A percentile compares a stretch with the other conserved stretches of the same genome.
phyloP scores from a whole-genome alignment of 75 land plant genomes.

The Cryptomeria japonica region DNA sequence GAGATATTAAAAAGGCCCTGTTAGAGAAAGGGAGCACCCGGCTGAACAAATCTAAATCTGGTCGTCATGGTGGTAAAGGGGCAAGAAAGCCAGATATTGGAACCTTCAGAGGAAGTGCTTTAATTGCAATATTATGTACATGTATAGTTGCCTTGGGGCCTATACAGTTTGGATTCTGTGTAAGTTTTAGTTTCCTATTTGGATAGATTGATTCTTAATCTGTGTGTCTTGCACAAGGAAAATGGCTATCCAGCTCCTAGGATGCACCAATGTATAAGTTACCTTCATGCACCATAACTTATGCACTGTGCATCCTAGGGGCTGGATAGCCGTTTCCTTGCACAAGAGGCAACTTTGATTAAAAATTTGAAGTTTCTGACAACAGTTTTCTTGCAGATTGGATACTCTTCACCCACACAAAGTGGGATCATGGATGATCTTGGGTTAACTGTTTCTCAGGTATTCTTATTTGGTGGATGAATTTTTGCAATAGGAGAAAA shows the following conservation, averaged over 20 bases:
- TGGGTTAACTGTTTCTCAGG: constrained; percentile 67
- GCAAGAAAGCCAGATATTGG: neutral
- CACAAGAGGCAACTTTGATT: neutral
- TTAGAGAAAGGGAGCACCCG: neutral
- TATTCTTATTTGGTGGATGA: constrained; percentile 7
- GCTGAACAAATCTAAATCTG: neutral
- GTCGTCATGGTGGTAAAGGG: neutral
- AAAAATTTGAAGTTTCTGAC: neutral
- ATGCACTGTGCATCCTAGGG: too few relatives aligned
- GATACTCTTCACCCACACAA: constrained; percentile 87
- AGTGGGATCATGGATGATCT: constrained; percentile 61
- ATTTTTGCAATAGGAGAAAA: neutral
- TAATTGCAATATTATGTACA: constrained; percentile 49
- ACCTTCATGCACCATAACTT: too few relatives aligned
- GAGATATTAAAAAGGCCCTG: constrained; percentile 1
- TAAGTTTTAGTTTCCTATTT: constrained; percentile 19
- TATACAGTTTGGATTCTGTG: constrained; percentile 89
- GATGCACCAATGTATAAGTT: too few relatives aligned
- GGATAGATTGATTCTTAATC: neutral
- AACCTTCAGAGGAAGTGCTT: neutral
- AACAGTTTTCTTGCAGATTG: constrained; percentile 37
- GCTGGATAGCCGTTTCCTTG: too few relatives aligned
- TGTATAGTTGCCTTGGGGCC: constrained; percentile 86
- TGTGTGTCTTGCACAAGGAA: too few relatives aligned
- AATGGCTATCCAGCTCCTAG: too few relatives aligned